These are phyloP conservation scores for Coemansia sp. DNA, from an alignment of 192 early-diverging fungal species.

Conservation along the genomic window DNA sequence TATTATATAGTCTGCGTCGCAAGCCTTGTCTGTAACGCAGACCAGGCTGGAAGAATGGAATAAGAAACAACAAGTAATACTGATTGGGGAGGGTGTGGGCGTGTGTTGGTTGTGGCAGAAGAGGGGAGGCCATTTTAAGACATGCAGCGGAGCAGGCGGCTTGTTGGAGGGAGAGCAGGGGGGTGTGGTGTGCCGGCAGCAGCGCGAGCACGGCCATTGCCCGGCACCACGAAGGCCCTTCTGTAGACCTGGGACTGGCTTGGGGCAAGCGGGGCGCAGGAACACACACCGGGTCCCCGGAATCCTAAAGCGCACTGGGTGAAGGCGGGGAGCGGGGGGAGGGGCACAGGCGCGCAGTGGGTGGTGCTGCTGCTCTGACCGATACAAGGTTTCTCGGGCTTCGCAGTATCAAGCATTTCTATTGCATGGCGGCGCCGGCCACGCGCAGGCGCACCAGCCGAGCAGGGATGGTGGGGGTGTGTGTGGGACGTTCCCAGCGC, in stretches of 20 bases:
- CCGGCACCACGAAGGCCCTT: neutral
- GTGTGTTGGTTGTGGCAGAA: conserved; percentile 17
- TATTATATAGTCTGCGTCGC: conserved; percentile 12
- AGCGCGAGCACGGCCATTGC: neutral
- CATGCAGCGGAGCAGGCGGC: conserved; percentile 14
- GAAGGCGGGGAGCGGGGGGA: neutral
- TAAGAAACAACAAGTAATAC: conserved; percentile 35
- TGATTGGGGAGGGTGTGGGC: conserved; percentile 32
- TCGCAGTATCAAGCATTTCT: conserved; percentile 11
- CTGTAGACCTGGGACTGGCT: neutral
- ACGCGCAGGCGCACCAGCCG: conserved; percentile 6
- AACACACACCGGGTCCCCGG: neutral
- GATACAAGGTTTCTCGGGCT: conserved; percentile 20
- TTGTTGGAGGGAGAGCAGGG: conserved; percentile 11
- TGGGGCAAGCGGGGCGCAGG: neutral
- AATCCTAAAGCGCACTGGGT: conserved; percentile 1
- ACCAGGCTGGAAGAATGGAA: conserved; percentile 33
- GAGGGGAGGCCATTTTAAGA: conserved; percentile 20
- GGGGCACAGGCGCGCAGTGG: neutral
- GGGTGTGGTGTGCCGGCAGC: neutral
- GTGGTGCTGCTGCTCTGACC: conserved; percentile 1
- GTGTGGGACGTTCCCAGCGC: conserved; percentile 4
- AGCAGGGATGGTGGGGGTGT: conserved; percentile 1
- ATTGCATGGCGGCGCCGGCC: neutral
- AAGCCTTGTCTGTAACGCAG: conserved; percentile 13